Evolutionary conservation across 305 asterid species (phyloP), one percentile per base, ranked within the genome.

Genomic region (Fraxinus dipetala): DNA sequence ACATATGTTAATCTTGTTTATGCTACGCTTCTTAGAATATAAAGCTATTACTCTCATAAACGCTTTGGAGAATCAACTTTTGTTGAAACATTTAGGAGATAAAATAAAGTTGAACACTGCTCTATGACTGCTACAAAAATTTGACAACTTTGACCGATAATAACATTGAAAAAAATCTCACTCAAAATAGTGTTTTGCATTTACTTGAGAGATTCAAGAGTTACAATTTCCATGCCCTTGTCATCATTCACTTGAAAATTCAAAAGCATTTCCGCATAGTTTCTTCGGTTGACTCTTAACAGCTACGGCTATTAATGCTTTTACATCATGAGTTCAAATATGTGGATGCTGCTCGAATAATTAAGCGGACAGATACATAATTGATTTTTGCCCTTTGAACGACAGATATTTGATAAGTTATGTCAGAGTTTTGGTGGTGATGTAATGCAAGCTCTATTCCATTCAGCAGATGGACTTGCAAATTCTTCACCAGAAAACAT

Each of bases 371-470:
- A 31, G 56, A 48, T 31, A 5, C 11, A 76, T 5, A n/a, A 13
- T 67, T 40, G 70, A n/a, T 72, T 43, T 36, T 20, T 73, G 28
- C 75, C 80, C 73, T 77, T 76, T 79, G 54, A 45, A 72, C 84
- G 84, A 45, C 92, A 90, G 93, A 84, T 90, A 85, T 89, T 90
- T 84, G 93, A 90, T 5, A 96, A 87, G 85, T 87, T 94, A 69
- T 94, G 91, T 89, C 98, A 96, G 90, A 96, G 91, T 91, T 93
- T 96, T 90, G 96, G 92, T 78, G 98, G 98, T 84, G 98, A 96
- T 87, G 97, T 96, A 16, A 89, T 96, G 97, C 94, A 94, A 89
- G 89, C 98, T 63, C 89, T 96, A 82, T 96, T 96, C 86, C 86
- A 87, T 85, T 86, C 99, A 79, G 97, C 98, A 18, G 97, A 92